phyloP scores from a whole-genome alignment of 2,329 filamentous ascomycete genomes.

The Mycosphaerella sp. region DNA sequence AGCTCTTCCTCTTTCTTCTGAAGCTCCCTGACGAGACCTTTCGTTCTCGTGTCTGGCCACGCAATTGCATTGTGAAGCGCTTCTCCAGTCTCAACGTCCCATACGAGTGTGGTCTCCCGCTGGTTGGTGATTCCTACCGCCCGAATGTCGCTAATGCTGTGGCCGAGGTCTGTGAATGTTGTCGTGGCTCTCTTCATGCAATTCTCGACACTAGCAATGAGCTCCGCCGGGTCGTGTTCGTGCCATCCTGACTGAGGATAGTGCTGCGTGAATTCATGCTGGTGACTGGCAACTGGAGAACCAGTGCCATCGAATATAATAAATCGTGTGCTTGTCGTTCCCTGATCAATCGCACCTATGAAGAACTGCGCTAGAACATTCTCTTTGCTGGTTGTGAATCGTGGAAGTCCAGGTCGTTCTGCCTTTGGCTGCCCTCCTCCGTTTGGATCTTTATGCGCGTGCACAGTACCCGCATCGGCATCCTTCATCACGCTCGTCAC shows the following conservation, averaged over 20 bases:
- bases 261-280: slow-evolving; percentile 78
- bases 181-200: slow-evolving; percentile 73
- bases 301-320: slow-evolving; percentile 80
- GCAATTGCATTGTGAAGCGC: slow-evolving; percentile 79
- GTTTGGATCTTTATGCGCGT: slow-evolving; percentile 7
- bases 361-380: slow-evolving; percentile 48
- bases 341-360: slow-evolving; percentile 84
- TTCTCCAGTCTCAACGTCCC: slow-evolving; percentile 75
- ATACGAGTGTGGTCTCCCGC: slow-evolving; percentile 79
- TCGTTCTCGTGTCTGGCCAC: slow-evolving; percentile 82
- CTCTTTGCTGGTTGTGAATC: slow-evolving; percentile 33
- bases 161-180: slow-evolving; percentile 62
- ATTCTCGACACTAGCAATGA: slow-evolving; percentile 66
- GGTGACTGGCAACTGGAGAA: slow-evolving; percentile 72
- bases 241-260: slow-evolving; percentile 88
- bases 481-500: slow-evolving; percentile 10
- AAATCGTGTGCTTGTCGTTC: slow-evolving; percentile 83
- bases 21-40: slow-evolving; percentile 68
- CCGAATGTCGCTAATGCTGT: slow-evolving; percentile 62
- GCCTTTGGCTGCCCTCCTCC: slow-evolving; percentile 9
- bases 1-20: slow-evolving; percentile 63
- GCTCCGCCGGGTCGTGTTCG: slow-evolving; percentile 75
- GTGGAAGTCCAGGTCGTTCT: slow-evolving; percentile 25
- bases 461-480: slow-evolving; percentile 12
- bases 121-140: slow-evolving; percentile 80